phyloP scores from a whole-genome alignment of 2,329 filamentous ascomycete species.

The Aspergillus udagawae region DNA sequence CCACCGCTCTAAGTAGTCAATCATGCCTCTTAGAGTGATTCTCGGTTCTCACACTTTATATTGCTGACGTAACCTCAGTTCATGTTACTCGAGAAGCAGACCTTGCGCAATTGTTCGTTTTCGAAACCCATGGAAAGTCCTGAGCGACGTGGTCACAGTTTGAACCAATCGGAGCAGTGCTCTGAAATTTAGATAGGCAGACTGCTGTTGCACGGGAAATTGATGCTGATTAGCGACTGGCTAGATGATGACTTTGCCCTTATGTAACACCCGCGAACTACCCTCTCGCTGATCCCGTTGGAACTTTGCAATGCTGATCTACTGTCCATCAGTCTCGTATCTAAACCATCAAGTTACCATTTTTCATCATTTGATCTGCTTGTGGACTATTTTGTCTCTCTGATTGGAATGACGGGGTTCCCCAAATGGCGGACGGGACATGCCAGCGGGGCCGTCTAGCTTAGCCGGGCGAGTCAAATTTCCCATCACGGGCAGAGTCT shows the following conservation, averaged over 20 bases:
- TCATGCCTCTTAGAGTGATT: conserved; percentile 5
- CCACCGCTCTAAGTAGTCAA: conserved; percentile 7
- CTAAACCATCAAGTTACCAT: background rate
- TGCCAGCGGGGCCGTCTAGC: conserved; percentile 20
- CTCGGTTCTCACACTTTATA: background rate
- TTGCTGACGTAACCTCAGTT: background rate
- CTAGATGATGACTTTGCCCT: conserved; percentile 1
- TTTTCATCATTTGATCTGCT: conserved; percentile 2
- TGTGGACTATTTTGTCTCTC: conserved; percentile 2
- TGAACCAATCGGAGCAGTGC: conserved; percentile 2
- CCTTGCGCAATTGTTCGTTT: background rate
- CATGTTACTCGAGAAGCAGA: background rate
- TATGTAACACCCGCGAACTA: background rate
- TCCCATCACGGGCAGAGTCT: conserved; percentile 11
- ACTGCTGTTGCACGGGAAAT: conserved; percentile 2
- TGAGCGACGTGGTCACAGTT: conserved; percentile 4
- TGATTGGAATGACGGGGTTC: conserved; percentile 5
- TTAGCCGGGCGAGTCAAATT: conserved; percentile 20
- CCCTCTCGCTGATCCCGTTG: conserved; percentile 8
- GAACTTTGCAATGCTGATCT: background rate
- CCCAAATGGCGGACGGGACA: conserved; percentile 22
- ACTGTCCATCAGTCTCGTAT: background rate
- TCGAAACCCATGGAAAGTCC: background rate
- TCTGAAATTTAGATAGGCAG: background rate
- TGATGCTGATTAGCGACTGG: conserved; percentile 9